These are phyloP conservation scores for Henningerozyma blattae DNA, from an alignment of 805 yeast species.

Conservation along the genomic window DNA sequence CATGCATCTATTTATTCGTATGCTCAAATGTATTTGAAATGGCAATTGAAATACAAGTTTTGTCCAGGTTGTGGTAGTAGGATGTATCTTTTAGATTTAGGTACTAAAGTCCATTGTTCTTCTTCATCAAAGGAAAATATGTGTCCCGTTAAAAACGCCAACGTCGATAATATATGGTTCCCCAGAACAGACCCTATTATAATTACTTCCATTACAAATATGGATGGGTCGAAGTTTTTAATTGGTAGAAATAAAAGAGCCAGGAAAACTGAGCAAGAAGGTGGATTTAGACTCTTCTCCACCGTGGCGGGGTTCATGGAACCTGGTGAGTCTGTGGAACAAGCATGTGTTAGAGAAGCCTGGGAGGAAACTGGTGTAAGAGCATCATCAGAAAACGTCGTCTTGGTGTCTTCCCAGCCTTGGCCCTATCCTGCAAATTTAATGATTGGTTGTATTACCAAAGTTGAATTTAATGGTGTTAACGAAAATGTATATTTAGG, in stretches of 20 bases:
- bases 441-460: slow-evolving; percentile 85
- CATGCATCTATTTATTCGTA: slow-evolving; percentile 69
- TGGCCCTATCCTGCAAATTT: slow-evolving; percentile 96
- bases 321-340: slow-evolving; percentile 86
- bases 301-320: slow-evolving; percentile 95
- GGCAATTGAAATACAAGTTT: slow-evolving; percentile 61
- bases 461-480: slow-evolving; percentile 56
- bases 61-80: slow-evolving; percentile 81
- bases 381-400: slow-evolving; percentile 38
- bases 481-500: slow-evolving; percentile 58
- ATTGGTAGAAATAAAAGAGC: slow-evolving; percentile 58
- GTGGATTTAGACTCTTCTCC: slow-evolving; percentile 44
- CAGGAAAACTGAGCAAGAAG: slow-evolving; percentile 24
- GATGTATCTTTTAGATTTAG: slow-evolving; percentile 53
- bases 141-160: slow-evolving; percentile 29
- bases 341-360: slow-evolving; percentile 76
- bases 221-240: slow-evolving; percentile 47
- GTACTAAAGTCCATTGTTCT: slow-evolving; percentile 48
- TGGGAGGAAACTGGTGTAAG: slow-evolving; percentile 93
- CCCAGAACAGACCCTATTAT: slow-evolving; percentile 90
- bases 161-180: slow-evolving; percentile 68
- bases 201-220: slow-evolving; percentile 65
- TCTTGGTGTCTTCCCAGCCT: slow-evolving; percentile 70
- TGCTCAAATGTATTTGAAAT: slow-evolving; percentile 74
- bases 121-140: slow-evolving; percentile 6